Base-by-base conservation (phyloP, 1,284 basidiomycete species). In the Exobasidium cylindrosporum region DNA sequence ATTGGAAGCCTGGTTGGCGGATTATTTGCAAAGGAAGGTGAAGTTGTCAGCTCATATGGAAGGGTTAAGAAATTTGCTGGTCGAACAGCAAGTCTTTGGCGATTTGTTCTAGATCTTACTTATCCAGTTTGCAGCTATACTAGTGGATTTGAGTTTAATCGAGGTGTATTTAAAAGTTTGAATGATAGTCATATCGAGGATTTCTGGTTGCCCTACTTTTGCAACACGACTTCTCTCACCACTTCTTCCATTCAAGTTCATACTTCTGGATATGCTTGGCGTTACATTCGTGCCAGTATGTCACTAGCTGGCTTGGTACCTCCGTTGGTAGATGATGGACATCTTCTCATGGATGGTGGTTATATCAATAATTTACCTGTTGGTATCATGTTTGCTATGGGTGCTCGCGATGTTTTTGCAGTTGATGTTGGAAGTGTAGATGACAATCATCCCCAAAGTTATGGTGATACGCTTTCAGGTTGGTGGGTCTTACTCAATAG, bases 141-240 rank as follows among this genome's bases (percentile, higher is more conserved):
- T 0, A 98, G 96, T 28, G 95, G 92, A 69, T 65, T 86, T 77
- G 68, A 69, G 52, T 72, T 67, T 69, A 73, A 74, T 54, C 31
- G 67, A 52, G 73, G 62, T 49, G 62, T 66, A 46, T 56, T 68
- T 49, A 68, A 88, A 86, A 85, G 88, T 1, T 95, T 97, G 78
- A 94, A 92, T 75, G 91, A 92, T 77, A 87, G 92, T 47, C 92
- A 96, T 80, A 97, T 98, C 59, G 94, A 97, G 82, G 92, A 96
- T 81, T 95, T 96, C 89, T 98, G 95, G 96, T 84, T 98, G 3
- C 95, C 96, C 1, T 99, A 89, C 83, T 99, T 94, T 82, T 96
- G 92, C 82, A 97, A 97, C 76, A 93, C 94, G 5, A 97, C 96
- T n/a, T 97, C 97, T 77, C 97, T 99, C 78, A 94, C 90, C 56